A percentile compares a stretch with the other conserved stretches of the same genome.
phyloP scores from a whole-genome alignment of 257 asterid genomes.

The Cynanchum wilfordii region DNA sequence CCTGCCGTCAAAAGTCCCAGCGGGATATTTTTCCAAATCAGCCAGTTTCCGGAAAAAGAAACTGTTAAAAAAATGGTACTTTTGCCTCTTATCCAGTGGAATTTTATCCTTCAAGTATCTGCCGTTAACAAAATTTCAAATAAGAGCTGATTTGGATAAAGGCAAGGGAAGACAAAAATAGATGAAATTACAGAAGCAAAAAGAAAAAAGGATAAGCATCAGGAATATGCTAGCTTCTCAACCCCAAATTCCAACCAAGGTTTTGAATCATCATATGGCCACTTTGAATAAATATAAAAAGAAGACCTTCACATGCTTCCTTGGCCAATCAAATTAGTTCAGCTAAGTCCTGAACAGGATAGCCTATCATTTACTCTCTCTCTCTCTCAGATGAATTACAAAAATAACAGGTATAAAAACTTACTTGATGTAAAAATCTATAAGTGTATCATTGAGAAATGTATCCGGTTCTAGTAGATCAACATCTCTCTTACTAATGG shows the following conservation, averaged over 20 bases:
- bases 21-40: slow-evolving; percentile 89
- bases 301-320: not conserved
- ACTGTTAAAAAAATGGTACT: slow-evolving; percentile 86
- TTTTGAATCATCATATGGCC: not conserved
- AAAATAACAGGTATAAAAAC: slow-evolving; percentile 24
- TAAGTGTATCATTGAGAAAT: slow-evolving; percentile 84
- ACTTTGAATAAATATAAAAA: slow-evolving; percentile 8
- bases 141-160: not conserved
- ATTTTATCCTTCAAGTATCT: slow-evolving; percentile 71
- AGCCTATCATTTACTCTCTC: no score
- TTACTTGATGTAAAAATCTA: slow-evolving; percentile 91
- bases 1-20: slow-evolving; percentile 76
- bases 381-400: not conserved
- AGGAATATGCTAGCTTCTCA: not conserved
- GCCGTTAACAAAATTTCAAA: slow-evolving; percentile 27
- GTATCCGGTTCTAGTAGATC: slow-evolving; percentile 85
- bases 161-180: slow-evolving; percentile 10
- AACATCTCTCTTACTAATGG: slow-evolving; percentile 76
- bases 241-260: not conserved
- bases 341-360: not conserved
- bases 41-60: slow-evolving; percentile 94
- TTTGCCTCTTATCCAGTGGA: slow-evolving; percentile 42
- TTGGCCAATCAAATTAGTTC: not conserved
- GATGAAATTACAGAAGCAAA: not conserved
- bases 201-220: not conserved